A percentile compares a stretch with the other conserved stretches of the same genome.
These are phyloP conservation scores for Ammopiptanthus mongolicus DNA, from an alignment of 306 rosid genomes.

Conservation along the genomic window DNA sequence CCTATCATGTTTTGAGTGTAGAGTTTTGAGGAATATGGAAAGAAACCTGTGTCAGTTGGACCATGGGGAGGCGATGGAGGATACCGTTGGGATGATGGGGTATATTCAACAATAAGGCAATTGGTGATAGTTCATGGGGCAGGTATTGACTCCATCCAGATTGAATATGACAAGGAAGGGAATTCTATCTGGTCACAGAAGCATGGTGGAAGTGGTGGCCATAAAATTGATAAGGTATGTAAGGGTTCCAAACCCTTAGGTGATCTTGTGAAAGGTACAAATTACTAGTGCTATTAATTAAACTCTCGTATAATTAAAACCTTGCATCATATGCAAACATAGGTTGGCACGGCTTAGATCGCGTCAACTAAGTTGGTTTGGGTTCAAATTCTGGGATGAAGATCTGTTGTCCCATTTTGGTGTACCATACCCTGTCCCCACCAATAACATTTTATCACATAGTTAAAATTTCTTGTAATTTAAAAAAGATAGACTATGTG, in stretches of 20 bases:
- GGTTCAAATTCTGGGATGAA: no score
- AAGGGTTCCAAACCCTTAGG: neutral
- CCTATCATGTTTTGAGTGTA: constrained; percentile 21
- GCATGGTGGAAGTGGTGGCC: constrained; percentile 84
- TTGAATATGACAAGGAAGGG: constrained; percentile 63
- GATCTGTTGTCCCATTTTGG: no score
- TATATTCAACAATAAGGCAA: constrained; percentile 59
- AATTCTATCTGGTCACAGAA: constrained; percentile 60
- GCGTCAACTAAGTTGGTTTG: no score
- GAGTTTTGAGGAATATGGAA: constrained; percentile 33
- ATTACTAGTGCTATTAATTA: neutral
- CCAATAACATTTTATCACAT: no score
- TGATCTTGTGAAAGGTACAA: neutral
- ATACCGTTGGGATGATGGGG: constrained; percentile 63
- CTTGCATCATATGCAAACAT: neutral
- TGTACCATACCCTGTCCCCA: no score
- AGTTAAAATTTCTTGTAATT: no score
- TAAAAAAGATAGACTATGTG: no score
- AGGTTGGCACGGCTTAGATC: no score
- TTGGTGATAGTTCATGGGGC: constrained; percentile 60
- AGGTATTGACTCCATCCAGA: constrained; percentile 69
- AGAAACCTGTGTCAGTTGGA: constrained; percentile 45
- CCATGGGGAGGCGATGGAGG: constrained; percentile 82
- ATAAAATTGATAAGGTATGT: constrained; percentile 44
- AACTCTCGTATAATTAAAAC: neutral